phyloP scores from a whole-genome alignment of 2,329 filamentous ascomycete genomes.

The Metarhizium album region DNA sequence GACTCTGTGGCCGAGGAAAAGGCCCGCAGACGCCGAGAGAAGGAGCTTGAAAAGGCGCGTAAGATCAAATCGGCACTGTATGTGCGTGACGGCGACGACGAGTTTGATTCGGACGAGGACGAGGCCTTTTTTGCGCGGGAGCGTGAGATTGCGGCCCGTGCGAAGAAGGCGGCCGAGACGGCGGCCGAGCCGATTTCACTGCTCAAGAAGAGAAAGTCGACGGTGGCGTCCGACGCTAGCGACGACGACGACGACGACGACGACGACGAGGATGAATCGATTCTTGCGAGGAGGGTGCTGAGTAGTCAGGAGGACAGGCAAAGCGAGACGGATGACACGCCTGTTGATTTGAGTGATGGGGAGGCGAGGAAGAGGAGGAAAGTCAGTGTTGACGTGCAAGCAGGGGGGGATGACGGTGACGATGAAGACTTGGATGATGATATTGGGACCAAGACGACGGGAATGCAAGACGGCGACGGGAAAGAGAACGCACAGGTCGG shows the following conservation, averaged over 20 bases:
- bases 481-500: conserved; percentile 21
- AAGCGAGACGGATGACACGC: conserved; percentile 17
- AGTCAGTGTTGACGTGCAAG: conserved; percentile 18
- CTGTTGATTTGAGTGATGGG: conserved; percentile 21
- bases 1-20: conserved; percentile 56
- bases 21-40: conserved; percentile 50
- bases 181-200: conserved; percentile 7
- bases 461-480: conserved; percentile 7
- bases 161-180: conserved; percentile 25
- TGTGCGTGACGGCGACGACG: conserved; percentile 78
- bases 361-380: conserved; percentile 27
- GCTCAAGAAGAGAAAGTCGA: conserved; percentile 19
- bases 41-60: conserved; percentile 63
- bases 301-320: conserved; percentile 14
- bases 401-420: conserved; percentile 8
- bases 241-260: conserved; percentile 10
- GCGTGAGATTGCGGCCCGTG: conserved; percentile 43
- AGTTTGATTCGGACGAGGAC: conserved; percentile 65
- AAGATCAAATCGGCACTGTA: conserved; percentile 79
- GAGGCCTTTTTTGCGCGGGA: conserved; percentile 69
- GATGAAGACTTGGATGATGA: conserved; percentile 19
- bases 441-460: conserved; percentile 4
- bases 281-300: conserved; percentile 13
- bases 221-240: conserved; percentile 15
- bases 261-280: conserved; percentile 11